phyloP scores from a whole-genome alignment of 768 basidiomycete genomes.

The Agaricus sinodeliciosus region DNA sequence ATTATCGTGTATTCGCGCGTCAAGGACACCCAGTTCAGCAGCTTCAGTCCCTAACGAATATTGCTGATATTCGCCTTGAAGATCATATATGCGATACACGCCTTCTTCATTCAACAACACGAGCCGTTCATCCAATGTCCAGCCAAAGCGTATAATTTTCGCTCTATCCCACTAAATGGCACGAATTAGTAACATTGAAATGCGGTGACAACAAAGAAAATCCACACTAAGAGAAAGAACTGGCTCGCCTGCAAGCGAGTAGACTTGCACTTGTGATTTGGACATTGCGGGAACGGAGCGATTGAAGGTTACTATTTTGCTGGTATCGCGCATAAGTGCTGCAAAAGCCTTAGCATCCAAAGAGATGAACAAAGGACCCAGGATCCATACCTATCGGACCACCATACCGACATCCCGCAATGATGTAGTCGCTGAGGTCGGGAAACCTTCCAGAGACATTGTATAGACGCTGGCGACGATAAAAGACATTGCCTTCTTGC shows the following conservation, averaged over 20 bases:
- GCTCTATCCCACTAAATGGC: constrained; percentile 79
- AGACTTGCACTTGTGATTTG: constrained; percentile 82
- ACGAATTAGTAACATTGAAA: constrained; percentile 12
- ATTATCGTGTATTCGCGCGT: constrained; percentile 79
- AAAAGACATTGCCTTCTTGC: constrained; percentile 83
- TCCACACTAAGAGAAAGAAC: constrained; percentile 67
- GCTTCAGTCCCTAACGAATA: constrained; percentile 81
- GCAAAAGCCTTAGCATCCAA: neutral
- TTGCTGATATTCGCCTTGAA: constrained; percentile 82
- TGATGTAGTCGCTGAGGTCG: constrained; percentile 69
- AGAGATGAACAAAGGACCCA: neutral
- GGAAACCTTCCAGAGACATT: constrained; percentile 73
- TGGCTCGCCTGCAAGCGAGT: constrained; percentile 77
- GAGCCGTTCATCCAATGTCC: constrained; percentile 78
- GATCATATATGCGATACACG: constrained; percentile 81
- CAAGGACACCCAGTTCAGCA: constrained; percentile 73
- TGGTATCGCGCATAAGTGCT: constrained; percentile 86
- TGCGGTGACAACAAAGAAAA: constrained; percentile 17
- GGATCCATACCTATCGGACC: constrained; percentile 72
- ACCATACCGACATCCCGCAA: constrained; percentile 79
- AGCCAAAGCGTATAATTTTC: constrained; percentile 76
- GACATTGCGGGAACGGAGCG: constrained; percentile 48
- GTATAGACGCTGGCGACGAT: constrained; percentile 80
- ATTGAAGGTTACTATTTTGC: constrained; percentile 71
- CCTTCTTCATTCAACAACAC: constrained; percentile 90